Conservation (phyloP, 345 rosid genomes). For the Ricinus communis region DNA sequence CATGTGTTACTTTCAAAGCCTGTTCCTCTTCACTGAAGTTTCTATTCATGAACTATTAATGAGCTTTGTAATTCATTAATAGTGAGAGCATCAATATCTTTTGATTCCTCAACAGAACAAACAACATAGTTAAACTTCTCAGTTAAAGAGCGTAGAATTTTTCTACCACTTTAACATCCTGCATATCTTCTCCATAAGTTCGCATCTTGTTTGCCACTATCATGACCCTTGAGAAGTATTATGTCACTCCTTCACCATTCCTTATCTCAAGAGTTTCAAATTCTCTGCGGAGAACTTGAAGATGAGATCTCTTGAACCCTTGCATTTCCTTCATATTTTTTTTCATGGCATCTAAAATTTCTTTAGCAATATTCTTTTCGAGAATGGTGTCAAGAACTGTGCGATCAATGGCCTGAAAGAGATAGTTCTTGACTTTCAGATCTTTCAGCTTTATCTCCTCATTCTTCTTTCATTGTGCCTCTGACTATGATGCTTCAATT, state of each 20-base stretch:
- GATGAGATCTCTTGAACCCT: not conserved
- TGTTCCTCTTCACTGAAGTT: not conserved
- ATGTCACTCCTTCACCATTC: not conserved
- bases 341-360: not conserved
- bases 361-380: too few species aligned
- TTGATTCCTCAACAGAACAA: not conserved
- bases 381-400: too few species aligned
- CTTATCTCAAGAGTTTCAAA: not conserved
- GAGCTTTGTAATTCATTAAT: slow-evolving; percentile 1
- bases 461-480: too few species aligned
- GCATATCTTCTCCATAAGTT: not conserved
- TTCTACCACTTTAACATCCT: not conserved
- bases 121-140: not conserved
- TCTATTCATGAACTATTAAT: not conserved
- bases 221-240: slow-evolving; percentile 1
- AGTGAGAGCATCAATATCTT: not conserved
- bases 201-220: slow-evolving; percentile 3
- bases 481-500: too few species aligned
- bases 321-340: not conserved
- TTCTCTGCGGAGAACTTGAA: not conserved
- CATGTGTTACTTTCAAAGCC: not conserved
- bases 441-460: too few species aligned
- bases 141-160: not conserved
- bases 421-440: too few species aligned
- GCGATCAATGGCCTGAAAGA: too few species aligned